Percentiles rank a stretch among this genome's conserved stretches.
Conservation (phyloP, 495 filamentous ascomycete genomes). For the Aspergillus bertholletiae region DNA sequence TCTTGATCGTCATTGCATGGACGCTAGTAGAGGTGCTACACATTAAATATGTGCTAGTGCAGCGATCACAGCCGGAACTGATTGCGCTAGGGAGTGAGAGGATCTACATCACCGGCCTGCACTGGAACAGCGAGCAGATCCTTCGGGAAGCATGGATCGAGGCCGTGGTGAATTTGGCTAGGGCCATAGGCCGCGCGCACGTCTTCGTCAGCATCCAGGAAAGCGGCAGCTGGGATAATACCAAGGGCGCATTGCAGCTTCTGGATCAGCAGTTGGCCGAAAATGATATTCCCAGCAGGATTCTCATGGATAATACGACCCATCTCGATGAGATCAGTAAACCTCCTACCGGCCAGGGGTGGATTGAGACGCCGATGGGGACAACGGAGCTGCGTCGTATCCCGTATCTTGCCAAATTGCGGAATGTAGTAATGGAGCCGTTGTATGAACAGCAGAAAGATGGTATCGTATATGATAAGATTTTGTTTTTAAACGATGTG, state of each 20-base stretch:
- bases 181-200: constrained; percentile 58
- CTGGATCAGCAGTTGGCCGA: constrained; percentile 53
- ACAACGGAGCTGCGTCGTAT: constrained; percentile 59
- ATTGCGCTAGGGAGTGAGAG: constrained; percentile 21
- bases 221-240: constrained; percentile 68
- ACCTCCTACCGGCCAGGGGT: constrained; percentile 31
- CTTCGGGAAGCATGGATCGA: constrained; percentile 60
- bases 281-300: constrained; percentile 48
- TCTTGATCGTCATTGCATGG: background rate
- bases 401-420: constrained; percentile 60
- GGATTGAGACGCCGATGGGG: constrained; percentile 7
- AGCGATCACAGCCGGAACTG: background rate
- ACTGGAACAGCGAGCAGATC: constrained; percentile 68
- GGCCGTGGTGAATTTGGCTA: constrained; percentile 53
- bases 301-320: constrained; percentile 51
- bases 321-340: constrained; percentile 51
- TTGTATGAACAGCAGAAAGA: constrained; percentile 38
- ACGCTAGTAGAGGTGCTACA: background rate
- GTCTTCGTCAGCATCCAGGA: constrained; percentile 69
- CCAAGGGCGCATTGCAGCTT: constrained; percentile 59
- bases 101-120: constrained; percentile 63
- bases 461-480: constrained; percentile 59
- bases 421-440: constrained; percentile 55
- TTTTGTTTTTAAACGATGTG: constrained; percentile 75
- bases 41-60: background rate